Evolutionary conservation across 2,329 filamentous ascomycete genomes (phyloP), one percentile per base, ranked within the genome.

Genomic region (Sclerotinia borealis): DNA sequence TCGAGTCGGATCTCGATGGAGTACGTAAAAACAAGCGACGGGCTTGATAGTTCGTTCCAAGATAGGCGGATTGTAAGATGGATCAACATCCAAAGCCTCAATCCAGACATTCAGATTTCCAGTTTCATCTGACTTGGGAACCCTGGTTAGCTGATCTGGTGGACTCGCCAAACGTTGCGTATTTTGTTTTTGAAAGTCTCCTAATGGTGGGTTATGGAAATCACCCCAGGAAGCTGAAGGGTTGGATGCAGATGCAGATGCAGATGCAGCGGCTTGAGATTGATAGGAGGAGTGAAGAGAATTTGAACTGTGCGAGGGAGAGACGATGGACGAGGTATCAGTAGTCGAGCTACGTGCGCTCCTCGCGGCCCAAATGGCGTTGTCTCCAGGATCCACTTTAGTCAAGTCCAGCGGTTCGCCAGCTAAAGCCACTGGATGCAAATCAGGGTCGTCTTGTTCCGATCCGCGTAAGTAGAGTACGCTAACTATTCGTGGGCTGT

Each of bases 21-120:
- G 81, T 27, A 97, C 79, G 73, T 96, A 98, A 75, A 98, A 92
- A 78, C 93, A 97, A 56, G 93, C 93, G 48, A 96, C 86, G 75
- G 82, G 78, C 75, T 91, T 96, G 25, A 86, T 79, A 10, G 82
- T 79, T 63, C 83, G 85, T 71, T 96, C 91, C 1, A 82, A 78
- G 0, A 83, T 78, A 0, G 93, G 93, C 50, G 95, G 89, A 64
- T 88, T 85, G 74, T 98, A 99, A 2, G 83, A 84, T 19, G 87
- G 80, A 74, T 98, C 95, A n/a, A 98, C 91, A 37, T 92, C 95
- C 9, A 96, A 78, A 1, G 92, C 92, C 74, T 97, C 92, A 67
- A 98, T 95, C 87, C 90, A 96, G 7, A 90, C 89, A 65, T 85
- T 89, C 34, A 92, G 79, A 29, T 83, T 85, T 11, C 88, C 88